Evolutionary conservation across 106 monocot species (phyloP).

Genomic region (Phalaenopsis equestris): DNA sequence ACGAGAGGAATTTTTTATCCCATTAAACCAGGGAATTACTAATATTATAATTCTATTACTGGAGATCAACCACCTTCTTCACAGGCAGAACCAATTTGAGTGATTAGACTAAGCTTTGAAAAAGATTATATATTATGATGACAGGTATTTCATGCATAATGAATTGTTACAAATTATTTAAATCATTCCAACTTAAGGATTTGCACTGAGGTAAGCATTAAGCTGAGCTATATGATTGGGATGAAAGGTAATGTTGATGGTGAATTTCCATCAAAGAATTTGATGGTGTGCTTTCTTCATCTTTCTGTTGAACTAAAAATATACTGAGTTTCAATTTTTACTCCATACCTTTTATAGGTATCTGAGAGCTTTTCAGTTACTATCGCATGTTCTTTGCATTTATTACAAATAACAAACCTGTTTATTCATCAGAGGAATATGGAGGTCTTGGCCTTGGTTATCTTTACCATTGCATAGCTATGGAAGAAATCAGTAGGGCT

Average conservation of each 20-base stretch:
- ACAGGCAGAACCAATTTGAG: no score
- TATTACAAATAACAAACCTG: background rate
- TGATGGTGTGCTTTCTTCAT: background rate
- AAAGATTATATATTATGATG: no score
- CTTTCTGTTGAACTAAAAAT: background rate
- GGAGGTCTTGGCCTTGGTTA: conserved; percentile 96
- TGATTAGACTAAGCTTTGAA: no score
- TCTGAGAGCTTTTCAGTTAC: background rate
- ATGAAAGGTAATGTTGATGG: background rate
- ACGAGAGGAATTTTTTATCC: no score
- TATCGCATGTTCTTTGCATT: background rate
- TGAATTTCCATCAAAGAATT: background rate
- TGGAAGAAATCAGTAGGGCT: conserved; percentile 96
- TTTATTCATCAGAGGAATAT: conserved; percentile 63
- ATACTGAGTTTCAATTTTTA: background rate
- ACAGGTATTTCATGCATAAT: background rate
- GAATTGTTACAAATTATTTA: background rate
- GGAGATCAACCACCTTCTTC: no score
- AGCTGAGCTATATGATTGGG: background rate
- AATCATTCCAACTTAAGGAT: background rate
- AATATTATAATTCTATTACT: no score
- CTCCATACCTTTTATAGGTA: background rate
- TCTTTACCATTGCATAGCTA: conserved; percentile 92
- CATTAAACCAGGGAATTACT: no score
- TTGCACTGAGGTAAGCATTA: background rate